phyloP scores from a whole-genome alignment of 768 basidiomycete genomes.

The Roridomyces roridus region DNA sequence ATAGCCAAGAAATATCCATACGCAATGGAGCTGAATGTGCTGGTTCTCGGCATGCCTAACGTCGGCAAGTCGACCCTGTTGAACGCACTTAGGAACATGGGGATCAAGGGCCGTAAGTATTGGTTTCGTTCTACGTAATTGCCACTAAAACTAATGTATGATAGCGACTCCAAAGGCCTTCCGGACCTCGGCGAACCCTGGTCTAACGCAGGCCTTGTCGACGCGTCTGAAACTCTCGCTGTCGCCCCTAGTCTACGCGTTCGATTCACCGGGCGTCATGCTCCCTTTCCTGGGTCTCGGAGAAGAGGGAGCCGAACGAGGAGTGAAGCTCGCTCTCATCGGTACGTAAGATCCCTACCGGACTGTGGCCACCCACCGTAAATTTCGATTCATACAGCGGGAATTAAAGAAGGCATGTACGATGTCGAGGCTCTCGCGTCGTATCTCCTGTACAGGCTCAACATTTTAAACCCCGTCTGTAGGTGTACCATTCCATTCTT shows the following conservation, averaged over 20 bases:
- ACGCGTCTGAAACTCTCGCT: conserved; percentile 86
- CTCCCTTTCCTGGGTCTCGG: conserved; percentile 92
- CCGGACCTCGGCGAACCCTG: conserved; percentile 87
- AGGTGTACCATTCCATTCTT: conserved; percentile 37
- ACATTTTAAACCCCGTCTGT: conserved; percentile 77
- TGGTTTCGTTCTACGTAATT: conserved; percentile 12
- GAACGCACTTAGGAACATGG: conserved; percentile 87
- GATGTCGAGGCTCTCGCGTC: conserved; percentile 84
- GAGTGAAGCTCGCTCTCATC: conserved; percentile 91
- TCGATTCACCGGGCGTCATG: conserved; percentile 98
- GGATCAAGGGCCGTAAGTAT: conserved; percentile 78
- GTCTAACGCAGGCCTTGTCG: conserved; percentile 87
- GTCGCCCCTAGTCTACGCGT: conserved; percentile 88
- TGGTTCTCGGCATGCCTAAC: conserved; percentile 99
- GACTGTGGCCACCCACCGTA: conserved; percentile 6
- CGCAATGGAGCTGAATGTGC: conserved; percentile 80
- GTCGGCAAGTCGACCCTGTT: conserved; percentile 96
- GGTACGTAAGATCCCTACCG: conserved; percentile 58
- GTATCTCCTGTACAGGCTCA: conserved; percentile 87
- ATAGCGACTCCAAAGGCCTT: conserved; percentile 87
- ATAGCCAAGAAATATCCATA: conserved; percentile 74
- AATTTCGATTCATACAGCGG: conserved; percentile 56
- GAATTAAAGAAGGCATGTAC: conserved; percentile 93
- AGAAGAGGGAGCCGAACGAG: conserved; percentile 85
- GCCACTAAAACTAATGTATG: conserved; percentile 4